Evolutionary conservation across 306 rosid genomes (phyloP).

Genomic region (Notholithocarpus densiflorus): DNA sequence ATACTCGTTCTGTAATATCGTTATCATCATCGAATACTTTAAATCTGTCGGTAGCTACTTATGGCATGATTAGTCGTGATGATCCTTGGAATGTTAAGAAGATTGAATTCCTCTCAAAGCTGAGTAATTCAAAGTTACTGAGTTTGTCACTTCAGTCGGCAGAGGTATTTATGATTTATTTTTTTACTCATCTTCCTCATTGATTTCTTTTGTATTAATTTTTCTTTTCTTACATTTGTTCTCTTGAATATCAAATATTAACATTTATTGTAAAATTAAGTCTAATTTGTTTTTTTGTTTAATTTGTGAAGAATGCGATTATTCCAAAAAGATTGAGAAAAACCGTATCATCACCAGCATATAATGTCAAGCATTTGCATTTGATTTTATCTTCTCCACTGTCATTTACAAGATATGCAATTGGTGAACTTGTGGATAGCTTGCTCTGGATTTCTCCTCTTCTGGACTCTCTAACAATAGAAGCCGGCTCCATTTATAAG

Average conservation of each 20-base stretch:
- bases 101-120: conserved; percentile 9
- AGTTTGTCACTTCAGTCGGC: not conserved
- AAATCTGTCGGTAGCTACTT: not conserved
- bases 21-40: conserved; percentile 2
- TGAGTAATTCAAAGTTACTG: not conserved
- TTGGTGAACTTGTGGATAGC: conserved; percentile 2
- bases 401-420: not conserved
- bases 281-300: not conserved
- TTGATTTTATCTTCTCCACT: not conserved
- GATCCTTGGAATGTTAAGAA: not conserved
- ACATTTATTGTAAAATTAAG: no score
- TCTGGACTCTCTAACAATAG: not conserved
- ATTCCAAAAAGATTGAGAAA: conserved; percentile 7
- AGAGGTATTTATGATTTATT: not conserved
- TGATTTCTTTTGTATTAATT: not conserved
- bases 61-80: not conserved
- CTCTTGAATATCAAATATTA: not conserved
- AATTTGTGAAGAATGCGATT: not conserved
- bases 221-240: not conserved
- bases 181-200: not conserved
- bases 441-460: conserved; percentile 19
- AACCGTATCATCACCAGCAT: conserved; percentile 5
- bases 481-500: not conserved
- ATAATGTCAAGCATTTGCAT: conserved; percentile 10
- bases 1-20: not conserved